Evolutionary conservation across 306 rosid genomes (phyloP), one percentile per base, ranked within the genome.

Genomic region (Malus orientalis): DNA sequence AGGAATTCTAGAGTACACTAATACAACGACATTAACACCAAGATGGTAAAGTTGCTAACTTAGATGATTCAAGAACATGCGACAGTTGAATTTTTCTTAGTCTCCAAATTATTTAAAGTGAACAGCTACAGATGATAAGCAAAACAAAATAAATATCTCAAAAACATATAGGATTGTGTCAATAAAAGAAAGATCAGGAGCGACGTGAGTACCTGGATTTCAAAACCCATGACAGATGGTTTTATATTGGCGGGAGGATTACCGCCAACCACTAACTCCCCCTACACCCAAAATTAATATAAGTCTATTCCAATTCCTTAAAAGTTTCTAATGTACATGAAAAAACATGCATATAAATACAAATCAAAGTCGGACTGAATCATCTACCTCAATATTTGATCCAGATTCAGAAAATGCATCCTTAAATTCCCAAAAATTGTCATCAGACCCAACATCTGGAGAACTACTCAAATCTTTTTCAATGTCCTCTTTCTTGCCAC

Each of bases 331-430:
- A 78, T 69, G 29, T 45, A 22, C 53, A 9, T 19, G 13, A 25
- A 54, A 62, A 58, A 5, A 47, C 7, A 49, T 42, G 60, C 44
- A 42, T 61, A 45, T 45, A 62, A 62, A 69, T 67, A 42, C 12
- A 42, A 42, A 42, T 42, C 36, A 9, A 67, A 66, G 77, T 77
- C 79, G 15, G 57, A 74, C 60, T 60, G 44, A 19, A 40, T 73
- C 8, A 68, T 58, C 82, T 73, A 79, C 81, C 79, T 78, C 82
- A 40, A 64, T 38, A 49, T 49, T 71, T 20, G 71, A 63, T 70
- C 64, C 87, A 27, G 83, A 23, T 74, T 78, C 81, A 22, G 85
- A 70, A 71, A 57, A 74, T 19, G 81, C 87, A 74, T 78, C 75
- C 64, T 54, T 70, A 67, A 84, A 84, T 55, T 81, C 87, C 78